Conservation (phyloP, 345 rosid species). For the Brassica nigra region DNA sequence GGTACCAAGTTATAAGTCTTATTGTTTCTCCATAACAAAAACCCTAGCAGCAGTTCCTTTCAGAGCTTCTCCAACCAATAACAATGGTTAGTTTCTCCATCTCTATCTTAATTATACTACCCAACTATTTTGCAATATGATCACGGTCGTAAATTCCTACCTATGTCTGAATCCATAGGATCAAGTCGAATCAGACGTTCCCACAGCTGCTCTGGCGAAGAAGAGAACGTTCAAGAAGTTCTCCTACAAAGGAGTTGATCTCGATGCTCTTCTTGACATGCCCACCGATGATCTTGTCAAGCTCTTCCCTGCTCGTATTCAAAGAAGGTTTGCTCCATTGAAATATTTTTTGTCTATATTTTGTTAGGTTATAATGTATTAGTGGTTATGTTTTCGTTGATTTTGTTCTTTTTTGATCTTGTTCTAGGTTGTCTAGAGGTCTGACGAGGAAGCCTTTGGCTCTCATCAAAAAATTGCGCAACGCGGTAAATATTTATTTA, state of each 20-base stretch:
- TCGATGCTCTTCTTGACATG: slow-evolving; percentile 49
- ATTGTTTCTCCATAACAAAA: slow-evolving; percentile 10
- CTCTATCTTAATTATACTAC: neutral
- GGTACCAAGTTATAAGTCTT: neutral
- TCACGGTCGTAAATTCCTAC: slow-evolving; percentile 42
- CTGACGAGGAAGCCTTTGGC: slow-evolving; percentile 70
- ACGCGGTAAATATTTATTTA: slow-evolving; percentile 44
- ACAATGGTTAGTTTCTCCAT: slow-evolving; percentile 23
- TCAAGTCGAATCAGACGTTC: slow-evolving; percentile 47
- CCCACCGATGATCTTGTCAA: slow-evolving; percentile 63
- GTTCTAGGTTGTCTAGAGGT: slow-evolving; percentile 67
- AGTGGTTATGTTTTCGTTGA: slow-evolving; percentile 1
- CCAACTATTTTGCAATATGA: slow-evolving; percentile 16
- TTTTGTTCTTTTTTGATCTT: neutral
- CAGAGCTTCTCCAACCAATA: slow-evolving; percentile 48
- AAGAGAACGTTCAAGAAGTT: slow-evolving; percentile 84
- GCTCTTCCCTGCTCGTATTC: slow-evolving; percentile 62
- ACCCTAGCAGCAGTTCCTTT: neutral
- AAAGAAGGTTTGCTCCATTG: slow-evolving; percentile 51
- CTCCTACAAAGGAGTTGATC: slow-evolving; percentile 68
- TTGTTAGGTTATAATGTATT: neutral
- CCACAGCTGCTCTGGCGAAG: slow-evolving; percentile 47
- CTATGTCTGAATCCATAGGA: slow-evolving; percentile 46
- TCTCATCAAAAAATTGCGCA: slow-evolving; percentile 60
- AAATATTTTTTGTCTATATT: neutral